Evolutionary conservation across 148 eudicot species (phyloP).

Genomic region (Talinum fruticosum): DNA sequence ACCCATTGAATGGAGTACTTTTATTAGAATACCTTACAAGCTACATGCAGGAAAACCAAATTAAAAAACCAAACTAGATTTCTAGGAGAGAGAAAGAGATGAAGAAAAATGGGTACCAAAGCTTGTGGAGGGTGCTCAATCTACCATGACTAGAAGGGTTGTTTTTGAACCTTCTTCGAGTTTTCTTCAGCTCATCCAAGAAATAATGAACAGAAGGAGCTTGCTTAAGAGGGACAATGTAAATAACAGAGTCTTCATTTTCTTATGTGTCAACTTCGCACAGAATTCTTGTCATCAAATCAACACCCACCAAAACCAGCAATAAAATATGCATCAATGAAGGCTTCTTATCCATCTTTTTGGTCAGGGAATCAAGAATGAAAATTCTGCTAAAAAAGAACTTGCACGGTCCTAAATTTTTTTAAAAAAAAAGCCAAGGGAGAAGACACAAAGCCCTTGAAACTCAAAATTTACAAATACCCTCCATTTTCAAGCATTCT

Average conservation of each 20-base stretch:
- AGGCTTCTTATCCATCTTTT: conserved; percentile 5
- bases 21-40: conserved; percentile 7
- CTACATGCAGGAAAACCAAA: conserved; percentile 10
- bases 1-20: neutral
- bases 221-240: conserved; percentile 80
- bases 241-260: conserved; percentile 49
- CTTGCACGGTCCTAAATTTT: too few relatives aligned
- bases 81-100: neutral
- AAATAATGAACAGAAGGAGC: conserved; percentile 59
- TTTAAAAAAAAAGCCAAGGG: neutral
- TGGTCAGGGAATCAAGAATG: neutral
- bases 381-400: conserved; percentile 2
- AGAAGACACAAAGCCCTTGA: neutral
- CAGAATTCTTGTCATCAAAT: neutral
- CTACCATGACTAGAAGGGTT: conserved; percentile 31
- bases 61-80: neutral
- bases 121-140: conserved; percentile 49
- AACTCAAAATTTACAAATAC: neutral
- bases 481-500: conserved; percentile 9
- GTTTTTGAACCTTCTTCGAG: conserved; percentile 21
- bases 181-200: conserved; percentile 32
- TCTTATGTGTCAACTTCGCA: conserved; percentile 42
- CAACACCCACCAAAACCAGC: conserved; percentile 34
- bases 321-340: conserved; percentile 14
- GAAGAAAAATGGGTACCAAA: conserved; percentile 41